Percentiles rank a stretch among this genome's conserved stretches.
phyloP scores from a whole-genome alignment of 768 basidiomycete genomes.

The Mrakia blollopis region DNA sequence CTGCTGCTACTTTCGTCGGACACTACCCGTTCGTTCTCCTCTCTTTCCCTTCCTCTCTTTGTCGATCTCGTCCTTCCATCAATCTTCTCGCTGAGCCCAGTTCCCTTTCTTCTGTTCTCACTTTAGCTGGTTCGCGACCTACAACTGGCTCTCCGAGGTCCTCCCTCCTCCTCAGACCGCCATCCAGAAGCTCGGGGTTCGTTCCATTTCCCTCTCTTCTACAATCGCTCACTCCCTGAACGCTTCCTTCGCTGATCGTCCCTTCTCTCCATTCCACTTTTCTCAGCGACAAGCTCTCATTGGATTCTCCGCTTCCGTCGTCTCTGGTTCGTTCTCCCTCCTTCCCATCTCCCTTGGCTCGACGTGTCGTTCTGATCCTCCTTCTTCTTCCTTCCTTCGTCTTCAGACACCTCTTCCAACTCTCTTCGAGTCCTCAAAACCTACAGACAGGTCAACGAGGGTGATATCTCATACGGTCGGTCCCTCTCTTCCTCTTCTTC shows the following conservation, averaged over 20 bases:
- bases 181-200: slow-evolving; percentile 54
- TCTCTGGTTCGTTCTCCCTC: slow-evolving; percentile 47
- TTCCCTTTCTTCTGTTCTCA: too few species aligned
- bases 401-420: slow-evolving; percentile 70
- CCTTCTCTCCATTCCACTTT: neutral
- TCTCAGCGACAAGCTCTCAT: slow-evolving; percentile 72
- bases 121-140: slow-evolving; percentile 49
- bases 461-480: slow-evolving; percentile 66
- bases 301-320: slow-evolving; percentile 78
- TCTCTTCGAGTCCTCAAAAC: slow-evolving; percentile 91
- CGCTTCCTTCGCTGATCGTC: too few species aligned
- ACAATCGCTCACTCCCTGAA: too few species aligned
- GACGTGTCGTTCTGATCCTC: neutral
- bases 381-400: neutral
- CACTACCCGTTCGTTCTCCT: slow-evolving; percentile 57
- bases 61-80: too few species aligned
- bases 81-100: neutral
- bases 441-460: slow-evolving; percentile 84
- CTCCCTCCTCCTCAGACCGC: slow-evolving; percentile 58
- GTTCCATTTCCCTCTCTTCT: slow-evolving; percentile 26
- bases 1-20: slow-evolving; percentile 88
- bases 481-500: slow-evolving; percentile 7
- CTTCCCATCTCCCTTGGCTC: neutral
- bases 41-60: too few species aligned
- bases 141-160: slow-evolving; percentile 67